These are phyloP conservation scores for Sporodiniella umbellata DNA, from an alignment of 371 early-diverging fungal genomes.

Conservation along the genomic window DNA sequence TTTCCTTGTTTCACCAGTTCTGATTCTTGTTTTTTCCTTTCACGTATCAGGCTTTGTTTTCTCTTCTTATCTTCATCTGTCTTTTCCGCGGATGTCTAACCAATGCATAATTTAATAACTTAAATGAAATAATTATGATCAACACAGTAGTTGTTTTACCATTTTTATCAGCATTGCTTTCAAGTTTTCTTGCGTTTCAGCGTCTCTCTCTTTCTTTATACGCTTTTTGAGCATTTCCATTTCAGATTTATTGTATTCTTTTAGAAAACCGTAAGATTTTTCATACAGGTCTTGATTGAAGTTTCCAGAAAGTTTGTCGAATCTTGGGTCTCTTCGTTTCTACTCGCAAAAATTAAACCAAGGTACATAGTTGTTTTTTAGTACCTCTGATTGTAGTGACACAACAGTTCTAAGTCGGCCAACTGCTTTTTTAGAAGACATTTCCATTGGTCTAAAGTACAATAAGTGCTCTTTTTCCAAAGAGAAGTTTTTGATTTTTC, in stretches of 20 bases:
- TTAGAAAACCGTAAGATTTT: constrained; percentile 79
- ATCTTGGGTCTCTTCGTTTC: constrained; percentile 86
- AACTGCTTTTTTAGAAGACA: constrained; percentile 80
- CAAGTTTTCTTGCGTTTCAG: constrained; percentile 46
- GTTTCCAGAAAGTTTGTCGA: constrained; percentile 81
- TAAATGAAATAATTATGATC: too few relatives aligned
- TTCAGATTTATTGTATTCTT: constrained; percentile 73
- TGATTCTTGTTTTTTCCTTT: constrained; percentile 76
- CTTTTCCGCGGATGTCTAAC: constrained; percentile 33
- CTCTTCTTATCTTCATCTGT: constrained; percentile 54
- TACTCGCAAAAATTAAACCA: constrained; percentile 11
- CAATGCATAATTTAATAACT: not conserved
- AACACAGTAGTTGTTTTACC: constrained; percentile 42
- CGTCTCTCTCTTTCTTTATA: constrained; percentile 62
- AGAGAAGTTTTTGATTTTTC: not conserved
- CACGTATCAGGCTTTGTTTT: constrained; percentile 62
- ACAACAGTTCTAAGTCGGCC: constrained; percentile 77
- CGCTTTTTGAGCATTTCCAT: constrained; percentile 59
- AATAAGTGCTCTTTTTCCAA: too few relatives aligned
- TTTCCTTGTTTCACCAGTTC: constrained; percentile 82
- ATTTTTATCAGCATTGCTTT: constrained; percentile 49
- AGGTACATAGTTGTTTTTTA: not conserved
- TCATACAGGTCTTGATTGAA: constrained; percentile 84
- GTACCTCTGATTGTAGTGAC: constrained; percentile 52
- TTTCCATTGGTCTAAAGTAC: constrained; percentile 64